phyloP scores from a whole-genome alignment of 306 rosid genomes.

The Vigna mungo region DNA sequence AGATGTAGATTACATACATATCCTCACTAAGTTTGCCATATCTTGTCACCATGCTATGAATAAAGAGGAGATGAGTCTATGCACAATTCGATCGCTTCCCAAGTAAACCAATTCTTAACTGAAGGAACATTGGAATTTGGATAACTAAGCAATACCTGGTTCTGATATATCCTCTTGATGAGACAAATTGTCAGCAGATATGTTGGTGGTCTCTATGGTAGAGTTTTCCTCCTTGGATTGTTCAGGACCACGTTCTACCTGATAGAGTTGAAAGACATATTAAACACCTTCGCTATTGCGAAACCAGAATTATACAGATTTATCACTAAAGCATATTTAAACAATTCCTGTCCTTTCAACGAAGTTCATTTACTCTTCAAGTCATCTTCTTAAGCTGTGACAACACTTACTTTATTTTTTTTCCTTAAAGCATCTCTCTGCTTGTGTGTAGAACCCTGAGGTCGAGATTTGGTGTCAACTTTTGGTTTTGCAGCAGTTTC shows the following conservation, averaged over 20 bases:
- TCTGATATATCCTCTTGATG: constrained; percentile 54
- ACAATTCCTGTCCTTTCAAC: constrained; percentile 27
- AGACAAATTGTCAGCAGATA: constrained; percentile 36
- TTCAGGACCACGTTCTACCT: constrained; percentile 57
- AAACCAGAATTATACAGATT: constrained; percentile 33
- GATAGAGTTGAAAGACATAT: constrained; percentile 45
- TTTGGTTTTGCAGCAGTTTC: constrained; percentile 56
- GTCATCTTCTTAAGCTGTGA: constrained; percentile 34
- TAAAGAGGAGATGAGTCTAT: not conserved
- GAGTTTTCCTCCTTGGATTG: constrained; percentile 48
- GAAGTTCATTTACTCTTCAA: constrained; percentile 42
- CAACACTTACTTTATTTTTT: constrained; percentile 51
- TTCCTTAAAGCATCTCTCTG: constrained; percentile 42
- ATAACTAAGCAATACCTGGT: constrained; percentile 62
- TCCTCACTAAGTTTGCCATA: constrained; percentile 6
- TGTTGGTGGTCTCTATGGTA: constrained; percentile 43
- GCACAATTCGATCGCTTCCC: not conserved
- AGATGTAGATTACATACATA: not conserved
- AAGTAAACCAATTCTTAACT: constrained; percentile 36
- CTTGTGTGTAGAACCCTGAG: constrained; percentile 52
- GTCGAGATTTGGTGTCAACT: constrained; percentile 48
- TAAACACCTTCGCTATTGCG: constrained; percentile 30
- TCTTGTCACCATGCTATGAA: not conserved
- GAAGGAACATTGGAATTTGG: constrained; percentile 14
- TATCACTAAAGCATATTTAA: constrained; percentile 34